phyloP scores from a whole-genome alignment of 2,329 filamentous ascomycete species.

The Ascochyta pisi region DNA sequence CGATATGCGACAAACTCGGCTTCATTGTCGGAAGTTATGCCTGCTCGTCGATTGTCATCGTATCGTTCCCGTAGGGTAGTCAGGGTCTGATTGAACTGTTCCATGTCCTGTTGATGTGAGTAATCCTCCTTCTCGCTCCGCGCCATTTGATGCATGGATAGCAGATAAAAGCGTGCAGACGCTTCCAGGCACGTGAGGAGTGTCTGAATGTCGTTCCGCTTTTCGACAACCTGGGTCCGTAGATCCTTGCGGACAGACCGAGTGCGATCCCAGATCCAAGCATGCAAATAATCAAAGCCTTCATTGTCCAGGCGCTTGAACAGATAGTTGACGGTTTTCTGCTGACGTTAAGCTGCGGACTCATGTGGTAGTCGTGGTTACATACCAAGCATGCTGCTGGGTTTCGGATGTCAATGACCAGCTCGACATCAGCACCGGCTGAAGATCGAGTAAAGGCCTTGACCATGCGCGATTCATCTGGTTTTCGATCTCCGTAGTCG shows the following conservation, averaged over 20 bases:
- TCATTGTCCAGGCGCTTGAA: constrained; percentile 59
- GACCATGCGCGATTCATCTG: constrained; percentile 65
- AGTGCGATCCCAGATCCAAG: constrained; percentile 71
- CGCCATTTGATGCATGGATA: constrained; percentile 65
- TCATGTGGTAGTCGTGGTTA: constrained; percentile 10
- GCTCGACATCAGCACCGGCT: constrained; percentile 67
- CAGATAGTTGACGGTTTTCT: constrained; percentile 55
- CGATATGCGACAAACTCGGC: constrained; percentile 70
- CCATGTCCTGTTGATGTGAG: constrained; percentile 65
- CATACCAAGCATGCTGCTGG: constrained; percentile 55
- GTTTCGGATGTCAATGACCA: constrained; percentile 69
- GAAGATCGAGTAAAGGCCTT: constrained; percentile 69
- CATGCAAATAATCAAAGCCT: constrained; percentile 58
- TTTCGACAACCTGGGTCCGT: constrained; percentile 66
- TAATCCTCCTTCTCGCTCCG: constrained; percentile 53
- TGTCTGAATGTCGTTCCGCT: constrained; percentile 59
- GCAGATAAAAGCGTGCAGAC: constrained; percentile 69
- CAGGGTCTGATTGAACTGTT: constrained; percentile 69
- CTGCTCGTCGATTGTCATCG: constrained; percentile 48
- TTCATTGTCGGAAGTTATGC: constrained; percentile 62
- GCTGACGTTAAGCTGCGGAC: constrained; percentile 12
- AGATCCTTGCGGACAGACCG: constrained; percentile 71
- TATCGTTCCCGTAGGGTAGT: constrained; percentile 64
- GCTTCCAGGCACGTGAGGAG: constrained; percentile 68
- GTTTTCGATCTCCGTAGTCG: constrained; percentile 42